Conservation (phyloP, 202 grass and related monocot species). For the Schoenoplectus tabernaemontani region DNA sequence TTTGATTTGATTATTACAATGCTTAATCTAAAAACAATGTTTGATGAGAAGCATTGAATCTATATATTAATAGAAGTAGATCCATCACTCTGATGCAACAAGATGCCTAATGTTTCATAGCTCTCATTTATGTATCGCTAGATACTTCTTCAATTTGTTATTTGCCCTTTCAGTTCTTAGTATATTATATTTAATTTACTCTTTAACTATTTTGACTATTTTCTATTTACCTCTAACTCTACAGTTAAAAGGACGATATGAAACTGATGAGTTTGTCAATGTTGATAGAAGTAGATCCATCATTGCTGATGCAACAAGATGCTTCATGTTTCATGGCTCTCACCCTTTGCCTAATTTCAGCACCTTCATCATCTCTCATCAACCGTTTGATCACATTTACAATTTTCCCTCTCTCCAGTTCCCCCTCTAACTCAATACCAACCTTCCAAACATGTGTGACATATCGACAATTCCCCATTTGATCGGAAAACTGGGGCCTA, state of each 20-base stretch:
- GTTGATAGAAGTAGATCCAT: constrained; percentile 15
- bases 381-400: constrained; percentile 3
- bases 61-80: constrained; percentile 24
- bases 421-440: constrained; percentile 9
- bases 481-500: constrained; percentile 19
- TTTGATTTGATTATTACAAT: too few species aligned
- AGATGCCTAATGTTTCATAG: constrained; percentile 2
- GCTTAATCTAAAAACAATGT: too few species aligned
- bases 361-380: constrained; percentile 21
- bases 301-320: too few species aligned
- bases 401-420: constrained; percentile 7
- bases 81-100: constrained; percentile 15
- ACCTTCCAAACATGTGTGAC: constrained; percentile 19
- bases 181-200: too few species aligned
- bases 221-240: too few species aligned
- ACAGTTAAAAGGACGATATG: too few species aligned
- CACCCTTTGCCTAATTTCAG: constrained; percentile 10
- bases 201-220: too few species aligned
- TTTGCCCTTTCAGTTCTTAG: too few species aligned
- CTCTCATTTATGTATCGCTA: too few species aligned
- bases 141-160: too few species aligned
- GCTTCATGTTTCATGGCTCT: neutral
- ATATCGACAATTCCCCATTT: constrained; percentile 31
- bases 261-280: too few species aligned
- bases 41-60: too few species aligned